phyloP scores from a whole-genome alignment of 257 asterid species.

The Oldenlandia corymbosa region DNA sequence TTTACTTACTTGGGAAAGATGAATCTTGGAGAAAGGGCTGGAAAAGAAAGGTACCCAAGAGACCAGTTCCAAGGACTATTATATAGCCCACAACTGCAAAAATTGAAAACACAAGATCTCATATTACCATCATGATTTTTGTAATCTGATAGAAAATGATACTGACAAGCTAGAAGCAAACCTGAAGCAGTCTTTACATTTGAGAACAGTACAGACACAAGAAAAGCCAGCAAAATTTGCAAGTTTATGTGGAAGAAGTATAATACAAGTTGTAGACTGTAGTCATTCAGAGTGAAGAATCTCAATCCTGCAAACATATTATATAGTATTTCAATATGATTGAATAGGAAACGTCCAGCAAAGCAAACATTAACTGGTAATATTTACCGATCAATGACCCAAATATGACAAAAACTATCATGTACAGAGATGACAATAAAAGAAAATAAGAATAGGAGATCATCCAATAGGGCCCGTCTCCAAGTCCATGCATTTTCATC shows the following conservation, averaged over 20 bases:
- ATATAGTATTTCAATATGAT: conserved; percentile 6
- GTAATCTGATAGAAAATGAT: conserved; percentile 5
- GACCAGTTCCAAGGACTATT: conserved; percentile 82
- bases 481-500: conserved; percentile 99
- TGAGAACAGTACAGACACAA: conserved; percentile 72
- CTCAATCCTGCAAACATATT: conserved; percentile 56
- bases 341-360: conserved; percentile 1
- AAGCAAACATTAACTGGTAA: conserved; percentile 5
- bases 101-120: conserved; percentile 19
- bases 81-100: conserved; percentile 92
- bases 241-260: conserved; percentile 88
- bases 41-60: conserved; percentile 84
- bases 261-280: conserved; percentile 86
- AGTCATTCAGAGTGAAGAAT: conserved; percentile 78
- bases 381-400: conserved; percentile 79
- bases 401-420: conserved; percentile 75
- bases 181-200: conserved; percentile 85
- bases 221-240: conserved; percentile 86
- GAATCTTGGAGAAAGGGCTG: conserved; percentile 79
- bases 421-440: conserved; percentile 63
- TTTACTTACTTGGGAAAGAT: conserved; percentile 84
- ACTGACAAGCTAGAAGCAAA: conserved; percentile 24
- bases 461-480: conserved; percentile 97
- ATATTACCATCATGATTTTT: background rate
- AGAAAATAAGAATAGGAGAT: conserved; percentile 93